Base-by-base conservation (phyloP, 768 basidiomycete species). In the Suillus cothurnatus region DNA sequence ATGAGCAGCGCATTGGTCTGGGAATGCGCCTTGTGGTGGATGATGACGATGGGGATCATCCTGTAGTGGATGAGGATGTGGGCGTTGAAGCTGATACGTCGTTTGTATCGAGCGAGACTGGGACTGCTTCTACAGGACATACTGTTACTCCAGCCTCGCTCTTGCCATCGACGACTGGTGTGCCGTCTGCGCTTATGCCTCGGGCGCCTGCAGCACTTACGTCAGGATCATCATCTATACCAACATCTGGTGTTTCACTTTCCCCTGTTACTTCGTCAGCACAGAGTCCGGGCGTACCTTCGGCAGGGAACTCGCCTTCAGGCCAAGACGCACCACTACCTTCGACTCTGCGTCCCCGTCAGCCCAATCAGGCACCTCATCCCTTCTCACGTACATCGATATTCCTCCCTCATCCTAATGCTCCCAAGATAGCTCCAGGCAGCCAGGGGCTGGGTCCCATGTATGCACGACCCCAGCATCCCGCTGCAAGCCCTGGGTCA, bases 321-420 rank as follows among this genome's bases (percentile, higher is more conserved):
- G 26, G 19, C 26, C 57, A 9, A 6, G 17, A 58, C 23, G 26
- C 55, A 28, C 60, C 61, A 23, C 55, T 68, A 66, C 26, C 53
- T 21, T 26, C 68, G 68, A 73, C 73, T 67, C 70, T 75, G 68
- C 71, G 75, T 14, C 67, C 65, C 50, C 79, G 73, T 9, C 74
- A 68, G 59, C 66, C 66, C 64, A 68, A 52, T 47, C 17, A 23
- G 36, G 55, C 66, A 7, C 63, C 71, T 3, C 74, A 75, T 43
- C 71, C 74, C 2, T 73, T 78, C 58, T 57, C 68, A 14, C 78
- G 82, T 28, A 74, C 78, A 23, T 82, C 81, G 59, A 68, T 85
- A 26, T 86, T 86, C 66, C 76, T 83, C 43, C 85, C 85, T 0
- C 85, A 86, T 68, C 85, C 85, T 1, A 83, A 84, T 71, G 86